Evolutionary conservation across 768 basidiomycete species (phyloP), one percentile per base, ranked within the genome.

Genomic region (Termitomyces sp.): DNA sequence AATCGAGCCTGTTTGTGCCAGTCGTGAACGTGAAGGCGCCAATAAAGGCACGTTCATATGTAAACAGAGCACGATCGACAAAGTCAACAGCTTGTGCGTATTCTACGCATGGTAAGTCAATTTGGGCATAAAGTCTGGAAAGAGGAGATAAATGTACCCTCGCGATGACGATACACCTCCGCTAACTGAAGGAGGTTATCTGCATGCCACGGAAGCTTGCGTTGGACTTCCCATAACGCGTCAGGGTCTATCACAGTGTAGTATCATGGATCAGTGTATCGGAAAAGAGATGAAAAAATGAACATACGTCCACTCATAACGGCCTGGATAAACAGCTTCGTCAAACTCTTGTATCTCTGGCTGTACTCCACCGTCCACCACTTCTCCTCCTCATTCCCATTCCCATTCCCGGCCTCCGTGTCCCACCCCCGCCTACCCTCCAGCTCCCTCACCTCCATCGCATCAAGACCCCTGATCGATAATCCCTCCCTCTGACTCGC

Each of bases 361-460:
- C 86, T 86, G 66, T 95, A 97, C 65, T 91, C 90, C 36, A 92
- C 87, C 0, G 92, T 92, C 87, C 89, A 97, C 85, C 92, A 91
- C 63, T 80, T 88, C 69, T 95, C 96, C 2, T 82, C 82, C 2
- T 73, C 32, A 4, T 20, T 6, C 46, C 48, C 14, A 67, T 32
- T 4, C 26, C 4, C 23, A 14, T 76, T 67, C 6, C 40, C 40
- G 4, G 20, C n/a, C 3, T 43, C n/a, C 41, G 2, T 9, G 10
- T 73, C 72, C 70, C 79, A 72, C 38, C 66, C 71, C 63, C 79
- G 73, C 2, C 77, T 71, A 36, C 63, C 65, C n/a, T 69, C 66
- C 71, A 80, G 85, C 48, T 63, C 74, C 13, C 67, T 55, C 0
- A 79, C 60, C 64, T 94, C 92, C 1, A 80, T 81, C 0, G 81